Evolutionary conservation across 306 rosid species (phyloP), one percentile per base, ranked within the genome.

Genomic region (Ammopiptanthus mongolicus): DNA sequence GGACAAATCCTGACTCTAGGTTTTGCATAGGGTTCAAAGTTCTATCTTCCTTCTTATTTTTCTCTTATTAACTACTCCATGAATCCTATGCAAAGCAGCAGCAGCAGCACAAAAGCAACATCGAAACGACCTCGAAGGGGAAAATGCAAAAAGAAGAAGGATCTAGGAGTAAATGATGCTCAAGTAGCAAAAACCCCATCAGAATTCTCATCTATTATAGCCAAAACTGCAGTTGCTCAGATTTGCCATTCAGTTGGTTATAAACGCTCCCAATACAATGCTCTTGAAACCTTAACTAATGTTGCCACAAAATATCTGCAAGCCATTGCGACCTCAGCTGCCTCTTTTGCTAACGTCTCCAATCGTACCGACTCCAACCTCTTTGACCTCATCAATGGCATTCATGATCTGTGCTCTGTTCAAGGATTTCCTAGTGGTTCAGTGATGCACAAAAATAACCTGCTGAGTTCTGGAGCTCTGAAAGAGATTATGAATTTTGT

Each of bases 161-260:
- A 8, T n/a, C 21, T 17, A 14, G 41, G 11, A 58, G 65, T 46
- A 70, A 51, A 53, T 12, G 81, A 56, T 25, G 18, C 12, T 61
- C 63, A 25, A 22, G 77, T 74, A 8, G 83, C 83, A 12, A 48
- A 85, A 52, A 72, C 74, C 8, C 82, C 88, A 25, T 75, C 95
- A 12, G 88, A 86, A n/a, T 84, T 90, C 78, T 76, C 87, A 10
- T 77, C 82, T 78, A 77, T 85, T 72, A 48, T 86, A 23, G 82
- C 91, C 48, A 81, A 76, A 78, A 78, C 62, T 71, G 93, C 91
- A 18, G 86, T 88, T 19, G 82, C 96, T n/a, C 91, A 92, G 83
- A 92, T 90, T 57, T 85, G 89, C 75, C 88, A 65, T 19, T 85
- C 93, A 8, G 76, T 69, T 28, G 97, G 97, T 6, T 90, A 73